Percentiles rank a stretch among this genome's conserved stretches.
Conservation (phyloP, 176 grass and related monocot genomes). For the Oryza rufipogon region DNA sequence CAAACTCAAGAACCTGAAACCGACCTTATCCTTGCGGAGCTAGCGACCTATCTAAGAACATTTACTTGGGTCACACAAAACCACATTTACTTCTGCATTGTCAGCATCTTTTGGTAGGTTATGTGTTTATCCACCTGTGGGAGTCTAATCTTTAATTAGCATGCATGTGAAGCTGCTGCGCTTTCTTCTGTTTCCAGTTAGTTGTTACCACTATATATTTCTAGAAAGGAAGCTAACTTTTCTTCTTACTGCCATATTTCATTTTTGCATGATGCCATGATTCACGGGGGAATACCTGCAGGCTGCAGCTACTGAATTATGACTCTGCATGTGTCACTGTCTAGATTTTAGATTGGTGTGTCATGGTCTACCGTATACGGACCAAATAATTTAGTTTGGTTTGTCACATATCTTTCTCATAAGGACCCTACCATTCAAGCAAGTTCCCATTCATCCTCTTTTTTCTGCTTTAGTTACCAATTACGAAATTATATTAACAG, state of each 20-base stretch:
- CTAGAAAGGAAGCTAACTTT: neutral
- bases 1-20: too few relatives aligned
- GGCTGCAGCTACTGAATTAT: neutral
- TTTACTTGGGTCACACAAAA: neutral
- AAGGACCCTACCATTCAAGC: neutral
- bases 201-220: neutral
- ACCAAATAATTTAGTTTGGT: neutral
- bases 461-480: neutral
- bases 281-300: constrained; percentile 29
- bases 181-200: neutral
- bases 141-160: neutral
- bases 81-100: constrained; percentile 9
- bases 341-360: neutral
- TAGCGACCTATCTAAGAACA: too few relatives aligned
- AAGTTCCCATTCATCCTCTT: neutral
- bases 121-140: constrained; percentile 20
- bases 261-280: neutral
- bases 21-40: too few relatives aligned
- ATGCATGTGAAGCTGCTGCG: neutral
- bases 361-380: neutral
- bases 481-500: constrained; percentile 7
- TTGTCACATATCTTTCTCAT: neutral
- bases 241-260: neutral
- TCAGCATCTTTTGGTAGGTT: constrained; percentile 5
- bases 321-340: neutral